A percentile compares a stretch with the other conserved stretches of the same genome.
These are phyloP conservation scores for Bothriochloa decipiens DNA, from an alignment of 176 grass and related monocot genomes.

Conservation along the genomic window DNA sequence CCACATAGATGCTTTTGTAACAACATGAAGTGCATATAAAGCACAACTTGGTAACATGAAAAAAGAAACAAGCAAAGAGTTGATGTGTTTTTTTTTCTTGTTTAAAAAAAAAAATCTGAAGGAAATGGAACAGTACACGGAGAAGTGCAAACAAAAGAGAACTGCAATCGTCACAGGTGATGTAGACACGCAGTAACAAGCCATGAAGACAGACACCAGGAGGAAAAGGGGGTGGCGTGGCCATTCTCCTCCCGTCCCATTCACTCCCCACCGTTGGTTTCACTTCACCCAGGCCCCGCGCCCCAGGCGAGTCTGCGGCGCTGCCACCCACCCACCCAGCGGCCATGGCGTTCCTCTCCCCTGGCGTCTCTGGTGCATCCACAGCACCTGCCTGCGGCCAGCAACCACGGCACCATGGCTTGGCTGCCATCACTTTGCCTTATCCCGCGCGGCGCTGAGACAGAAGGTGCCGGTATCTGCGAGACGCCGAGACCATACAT, in stretches of 20 bases:
- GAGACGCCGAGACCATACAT: neutral
- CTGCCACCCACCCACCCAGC: neutral
- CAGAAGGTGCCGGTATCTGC: constrained; percentile 16
- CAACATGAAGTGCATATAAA: neutral
- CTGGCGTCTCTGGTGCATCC: neutral
- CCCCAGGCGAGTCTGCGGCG: neutral
- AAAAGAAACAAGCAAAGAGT: neutral
- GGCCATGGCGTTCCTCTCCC: neutral
- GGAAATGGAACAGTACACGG: neutral
- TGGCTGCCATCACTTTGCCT: neutral
- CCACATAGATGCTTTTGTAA: neutral
- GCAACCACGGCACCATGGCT: neutral
- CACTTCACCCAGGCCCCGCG: neutral
- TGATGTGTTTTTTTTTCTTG: too few species aligned
- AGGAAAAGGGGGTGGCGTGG: neutral
- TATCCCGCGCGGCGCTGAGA: neutral
- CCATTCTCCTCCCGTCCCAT: neutral
- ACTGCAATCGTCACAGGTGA: constrained; percentile 37
- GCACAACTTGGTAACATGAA: neutral
- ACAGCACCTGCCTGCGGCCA: neutral
- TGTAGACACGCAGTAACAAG: constrained; percentile 33
- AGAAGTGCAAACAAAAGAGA: too few species aligned
- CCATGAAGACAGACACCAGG: neutral
- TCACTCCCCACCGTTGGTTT: too few species aligned
- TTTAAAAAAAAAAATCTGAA: neutral